A percentile compares a stretch with the other conserved stretches of the same genome.
phyloP scores from a whole-genome alignment of 2,329 filamentous ascomycete species.

The Botrytis cinerea region DNA sequence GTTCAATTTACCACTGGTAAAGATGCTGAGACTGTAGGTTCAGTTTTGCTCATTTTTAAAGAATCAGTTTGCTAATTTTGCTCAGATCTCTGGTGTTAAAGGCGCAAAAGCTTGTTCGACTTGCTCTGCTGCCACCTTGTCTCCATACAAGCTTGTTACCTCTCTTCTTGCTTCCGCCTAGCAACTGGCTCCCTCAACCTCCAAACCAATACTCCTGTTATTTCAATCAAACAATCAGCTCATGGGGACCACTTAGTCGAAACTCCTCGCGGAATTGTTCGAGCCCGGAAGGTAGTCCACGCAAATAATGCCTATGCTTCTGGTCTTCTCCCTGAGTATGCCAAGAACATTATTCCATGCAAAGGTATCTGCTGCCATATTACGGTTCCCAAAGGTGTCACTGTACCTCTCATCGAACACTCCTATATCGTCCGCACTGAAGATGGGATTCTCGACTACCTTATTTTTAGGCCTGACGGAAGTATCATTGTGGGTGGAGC shows the following conservation, averaged over 20 bases:
- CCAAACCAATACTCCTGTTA: constrained; percentile 54
- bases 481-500: constrained; percentile 47
- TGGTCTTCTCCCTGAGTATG: constrained; percentile 54
- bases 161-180: constrained; percentile 53
- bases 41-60: no score
- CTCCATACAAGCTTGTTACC: constrained; percentile 62
- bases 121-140: constrained; percentile 42
- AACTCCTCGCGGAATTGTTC: constrained; percentile 57
- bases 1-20: constrained; percentile 1
- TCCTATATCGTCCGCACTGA: constrained; percentile 28
- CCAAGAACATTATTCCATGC: constrained; percentile 59
- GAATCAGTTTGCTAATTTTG: not conserved
- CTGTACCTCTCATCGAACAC: constrained; percentile 28
- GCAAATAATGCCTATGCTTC: constrained; percentile 70
- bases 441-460: constrained; percentile 31
- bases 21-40: constrained; percentile 9
- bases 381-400: constrained; percentile 29
- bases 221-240: constrained; percentile 26
- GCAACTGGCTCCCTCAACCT: constrained; percentile 49
- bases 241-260: constrained; percentile 47
- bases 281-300: constrained; percentile 57
- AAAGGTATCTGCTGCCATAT: constrained; percentile 49
- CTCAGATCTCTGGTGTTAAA: constrained; percentile 34
- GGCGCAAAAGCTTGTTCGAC: constrained; percentile 30
- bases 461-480: constrained; percentile 38